Evolutionary conservation across 768 basidiomycete genomes (phyloP).

Genomic region (Xerocomellus intermedius): DNA sequence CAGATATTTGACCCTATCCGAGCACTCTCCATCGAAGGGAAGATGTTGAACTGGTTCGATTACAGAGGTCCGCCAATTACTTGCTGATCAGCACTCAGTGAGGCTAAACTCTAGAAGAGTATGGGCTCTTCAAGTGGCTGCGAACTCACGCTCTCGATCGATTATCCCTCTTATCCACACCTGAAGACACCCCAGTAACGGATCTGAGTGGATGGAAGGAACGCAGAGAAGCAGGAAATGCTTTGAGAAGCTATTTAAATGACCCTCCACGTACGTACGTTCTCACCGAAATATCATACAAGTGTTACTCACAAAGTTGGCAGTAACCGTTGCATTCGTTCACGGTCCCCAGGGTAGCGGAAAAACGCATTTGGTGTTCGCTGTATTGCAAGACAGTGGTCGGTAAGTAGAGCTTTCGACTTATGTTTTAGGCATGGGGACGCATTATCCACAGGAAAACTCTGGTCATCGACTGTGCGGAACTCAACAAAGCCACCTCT

Average conservation of each 20-base stretch:
- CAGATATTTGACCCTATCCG: conserved; percentile 94
- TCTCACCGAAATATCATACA: neutral
- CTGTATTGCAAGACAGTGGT: conserved; percentile 50
- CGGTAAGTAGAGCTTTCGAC: conserved; percentile 38
- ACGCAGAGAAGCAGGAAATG: conserved; percentile 69
- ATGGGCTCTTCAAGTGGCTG: conserved; percentile 74
- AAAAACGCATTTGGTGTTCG: conserved; percentile 59
- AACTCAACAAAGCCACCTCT: conserved; percentile 65
- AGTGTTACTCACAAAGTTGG: conserved; percentile 6
- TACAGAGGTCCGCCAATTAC: conserved; percentile 50
- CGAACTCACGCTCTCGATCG: conserved; percentile 57
- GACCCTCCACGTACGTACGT: conserved; percentile 67
- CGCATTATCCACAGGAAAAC: conserved; percentile 46
- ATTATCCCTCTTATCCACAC: conserved; percentile 32
- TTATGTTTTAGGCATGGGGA: neutral
- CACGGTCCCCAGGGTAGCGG: conserved; percentile 86
- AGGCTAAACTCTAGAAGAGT: conserved; percentile 46
- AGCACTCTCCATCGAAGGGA: conserved; percentile 75
- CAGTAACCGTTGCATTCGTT: conserved; percentile 74
- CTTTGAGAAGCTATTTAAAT: conserved; percentile 66
- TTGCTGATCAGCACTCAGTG: neutral
- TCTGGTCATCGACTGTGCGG: conserved; percentile 81
- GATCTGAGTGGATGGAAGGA: conserved; percentile 75
- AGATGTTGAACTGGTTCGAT: conserved; percentile 84
- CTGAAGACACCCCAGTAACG: conserved; percentile 13